Evolutionary conservation across 148 eudicot species (phyloP), one percentile per base, ranked within the genome.

Genomic region (Chenopodium berlandieri): DNA sequence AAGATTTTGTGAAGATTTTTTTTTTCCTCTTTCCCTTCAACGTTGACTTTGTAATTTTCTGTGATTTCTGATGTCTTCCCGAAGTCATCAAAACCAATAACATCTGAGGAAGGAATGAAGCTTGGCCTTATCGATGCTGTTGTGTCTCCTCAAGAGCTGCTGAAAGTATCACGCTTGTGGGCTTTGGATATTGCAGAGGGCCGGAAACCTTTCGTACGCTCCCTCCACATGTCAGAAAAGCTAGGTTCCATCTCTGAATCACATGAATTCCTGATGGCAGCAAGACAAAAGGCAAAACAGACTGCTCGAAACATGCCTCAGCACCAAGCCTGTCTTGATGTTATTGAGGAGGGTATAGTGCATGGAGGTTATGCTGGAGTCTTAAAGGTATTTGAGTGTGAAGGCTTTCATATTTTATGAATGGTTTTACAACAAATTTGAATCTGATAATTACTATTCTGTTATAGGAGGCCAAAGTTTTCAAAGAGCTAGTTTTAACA

Each of bases 281-380:
- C 97, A 19, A 88, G 98, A 83, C 92, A 93, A 83, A 90, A 90
- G 83, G 98, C 91, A 82, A 95, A 87, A 82, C 92, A 76, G 77
- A 90, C 87, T 71, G 91, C 92, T 76, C 89, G 87, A 78, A 88
- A 95, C 87, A 76, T 95, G 94, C 97, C 97, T 84, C 98, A 93
- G 75, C 97, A 92, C 85, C 91, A 79, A 75, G 96, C 91, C 67
- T 95, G 98, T 84, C 89, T 95, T 85, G 97, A 95, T 86, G 96
- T 89, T 65, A 91, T 93, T 77, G 97, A 91, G 86, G 90, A 91
- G 74, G 98, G 98, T 74, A 85, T 95, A 71, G 73, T 92, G 56
- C 94, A 84, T 85, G 98, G 97, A 82, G 98, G 97, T 34, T 93
- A 95, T 84, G 71, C 76, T 85, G 98, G 98, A 47, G 85, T 91